A percentile compares a stretch with the other conserved stretches of the same genome.
phyloP scores from a whole-genome alignment of 768 basidiomycete species.

The Kwoniella heveanensis region DNA sequence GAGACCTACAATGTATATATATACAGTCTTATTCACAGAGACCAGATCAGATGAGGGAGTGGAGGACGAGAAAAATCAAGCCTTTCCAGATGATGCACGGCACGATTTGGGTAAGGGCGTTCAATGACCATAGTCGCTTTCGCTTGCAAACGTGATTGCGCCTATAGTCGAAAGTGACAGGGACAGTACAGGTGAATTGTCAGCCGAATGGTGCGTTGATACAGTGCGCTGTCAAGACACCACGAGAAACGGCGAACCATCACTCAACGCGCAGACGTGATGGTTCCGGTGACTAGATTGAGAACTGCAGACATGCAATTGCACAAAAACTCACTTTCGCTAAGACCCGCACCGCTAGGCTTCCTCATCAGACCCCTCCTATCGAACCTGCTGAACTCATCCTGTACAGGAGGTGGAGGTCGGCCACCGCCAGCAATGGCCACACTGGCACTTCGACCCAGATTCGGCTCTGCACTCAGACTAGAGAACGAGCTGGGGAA shows the following conservation, averaged over 20 bases:
- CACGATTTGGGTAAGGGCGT: no score
- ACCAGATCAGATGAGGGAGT: no score
- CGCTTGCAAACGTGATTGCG: conserved; percentile 52
- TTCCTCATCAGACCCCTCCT: conserved; percentile 35
- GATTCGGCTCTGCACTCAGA: conserved; percentile 67
- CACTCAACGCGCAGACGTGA: not conserved
- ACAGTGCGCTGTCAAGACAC: no score
- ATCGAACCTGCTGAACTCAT: conserved; percentile 10
- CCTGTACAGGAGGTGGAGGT: conserved; percentile 11
- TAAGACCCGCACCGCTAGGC: conserved; percentile 42
- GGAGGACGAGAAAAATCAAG: no score
- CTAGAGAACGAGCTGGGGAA: conserved; percentile 81
- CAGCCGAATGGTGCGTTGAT: not conserved
- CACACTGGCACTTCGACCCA: conserved; percentile 55
- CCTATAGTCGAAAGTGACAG: conserved; percentile 24
- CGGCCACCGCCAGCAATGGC: conserved; percentile 30
- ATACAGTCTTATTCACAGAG: no score
- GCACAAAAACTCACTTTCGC: conserved; percentile 45
- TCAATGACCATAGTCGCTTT: conserved; percentile 32
- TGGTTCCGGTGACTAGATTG: not conserved
- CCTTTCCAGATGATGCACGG: no score
- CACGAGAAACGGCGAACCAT: no score
- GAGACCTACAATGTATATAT: no score
- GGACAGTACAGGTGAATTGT: not conserved
- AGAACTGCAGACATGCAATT: not conserved